These are phyloP conservation scores for Rhodotorula kratochvilovae DNA, from an alignment of 768 basidiomycete genomes.

Conservation along the genomic window DNA sequence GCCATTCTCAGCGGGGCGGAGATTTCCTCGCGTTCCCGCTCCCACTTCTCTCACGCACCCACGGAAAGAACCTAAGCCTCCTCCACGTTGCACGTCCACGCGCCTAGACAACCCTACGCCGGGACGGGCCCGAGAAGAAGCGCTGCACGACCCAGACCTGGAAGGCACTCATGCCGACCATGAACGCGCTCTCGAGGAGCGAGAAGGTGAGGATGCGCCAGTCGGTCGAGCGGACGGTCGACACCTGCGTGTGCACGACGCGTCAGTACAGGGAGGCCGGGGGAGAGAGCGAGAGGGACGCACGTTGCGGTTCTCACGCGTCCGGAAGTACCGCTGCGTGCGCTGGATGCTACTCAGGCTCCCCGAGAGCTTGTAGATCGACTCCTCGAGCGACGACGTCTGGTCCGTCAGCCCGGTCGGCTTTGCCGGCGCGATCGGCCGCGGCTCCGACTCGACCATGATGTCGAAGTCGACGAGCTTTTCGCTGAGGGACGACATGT, in stretches of 20 bases:
- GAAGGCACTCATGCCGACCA: slow-evolving; percentile 43
- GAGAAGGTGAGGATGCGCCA: slow-evolving; percentile 42
- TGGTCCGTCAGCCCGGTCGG: slow-evolving; percentile 84
- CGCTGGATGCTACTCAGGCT: slow-evolving; percentile 84
- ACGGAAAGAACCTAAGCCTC: background rate
- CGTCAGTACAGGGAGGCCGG: background rate
- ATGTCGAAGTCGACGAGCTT: slow-evolving; percentile 94
- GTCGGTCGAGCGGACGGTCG: slow-evolving; percentile 41
- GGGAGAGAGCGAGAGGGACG: background rate
- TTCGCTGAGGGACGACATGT: slow-evolving; percentile 88
- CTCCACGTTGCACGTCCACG: background rate
- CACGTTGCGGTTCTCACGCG: slow-evolving; percentile 39
- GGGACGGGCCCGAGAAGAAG: slow-evolving; percentile 42
- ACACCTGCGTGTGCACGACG: slow-evolving; percentile 6
- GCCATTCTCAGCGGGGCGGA: too few species aligned
- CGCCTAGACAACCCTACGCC: slow-evolving; percentile 15
- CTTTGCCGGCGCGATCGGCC: slow-evolving; percentile 81
- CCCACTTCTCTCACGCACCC: background rate
- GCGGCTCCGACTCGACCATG: slow-evolving; percentile 94
- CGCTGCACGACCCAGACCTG: slow-evolving; percentile 44
- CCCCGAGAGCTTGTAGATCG: slow-evolving; percentile 81
- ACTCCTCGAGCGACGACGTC: slow-evolving; percentile 88
- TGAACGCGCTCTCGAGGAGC: slow-evolving; percentile 38
- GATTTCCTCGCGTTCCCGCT: too few species aligned
- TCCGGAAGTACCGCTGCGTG: slow-evolving; percentile 72